phyloP scores from a whole-genome alignment of 148 eudicot genomes.

The Rheum nobile region DNA sequence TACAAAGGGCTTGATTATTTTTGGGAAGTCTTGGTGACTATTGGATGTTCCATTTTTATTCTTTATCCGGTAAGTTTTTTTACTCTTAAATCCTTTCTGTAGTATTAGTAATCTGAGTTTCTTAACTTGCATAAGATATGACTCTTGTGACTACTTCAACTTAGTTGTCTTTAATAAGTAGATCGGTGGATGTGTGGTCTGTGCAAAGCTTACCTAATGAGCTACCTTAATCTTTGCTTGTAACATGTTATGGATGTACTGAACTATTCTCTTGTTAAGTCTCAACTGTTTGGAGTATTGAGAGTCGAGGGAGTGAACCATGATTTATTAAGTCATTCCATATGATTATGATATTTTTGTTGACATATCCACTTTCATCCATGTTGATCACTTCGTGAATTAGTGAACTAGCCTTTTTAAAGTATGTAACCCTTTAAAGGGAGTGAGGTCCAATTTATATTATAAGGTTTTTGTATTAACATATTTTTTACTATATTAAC shows the following conservation, averaged over 20 bases:
- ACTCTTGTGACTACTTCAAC: too few relatives aligned
- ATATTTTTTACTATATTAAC: too few relatives aligned
- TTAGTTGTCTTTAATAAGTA: too few relatives aligned
- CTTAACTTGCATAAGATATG: neutral
- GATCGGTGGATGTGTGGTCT: too few relatives aligned
- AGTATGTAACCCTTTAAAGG: too few relatives aligned
- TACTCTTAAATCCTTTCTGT: neutral
- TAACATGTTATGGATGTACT: neutral
- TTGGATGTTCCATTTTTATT: constrained; percentile 81
- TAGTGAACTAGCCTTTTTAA: too few relatives aligned
- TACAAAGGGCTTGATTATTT: constrained; percentile 86
- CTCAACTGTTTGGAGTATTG: neutral
- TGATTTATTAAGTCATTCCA: neutral
- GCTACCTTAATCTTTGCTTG: neutral
- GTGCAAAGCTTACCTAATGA: neutral
- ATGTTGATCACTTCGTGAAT: too few relatives aligned
- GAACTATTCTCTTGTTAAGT: neutral
- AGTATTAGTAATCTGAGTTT: neutral
- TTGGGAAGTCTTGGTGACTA: constrained; percentile 64
- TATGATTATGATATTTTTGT: neutral
- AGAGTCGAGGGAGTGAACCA: neutral
- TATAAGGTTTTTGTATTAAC: too few relatives aligned
- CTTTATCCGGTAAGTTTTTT: constrained; percentile 62
- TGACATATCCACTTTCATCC: too few relatives aligned
- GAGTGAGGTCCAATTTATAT: too few relatives aligned